Base-by-base conservation (phyloP, 139 green algal species). In the Diplosphaera chodatii region DNA sequence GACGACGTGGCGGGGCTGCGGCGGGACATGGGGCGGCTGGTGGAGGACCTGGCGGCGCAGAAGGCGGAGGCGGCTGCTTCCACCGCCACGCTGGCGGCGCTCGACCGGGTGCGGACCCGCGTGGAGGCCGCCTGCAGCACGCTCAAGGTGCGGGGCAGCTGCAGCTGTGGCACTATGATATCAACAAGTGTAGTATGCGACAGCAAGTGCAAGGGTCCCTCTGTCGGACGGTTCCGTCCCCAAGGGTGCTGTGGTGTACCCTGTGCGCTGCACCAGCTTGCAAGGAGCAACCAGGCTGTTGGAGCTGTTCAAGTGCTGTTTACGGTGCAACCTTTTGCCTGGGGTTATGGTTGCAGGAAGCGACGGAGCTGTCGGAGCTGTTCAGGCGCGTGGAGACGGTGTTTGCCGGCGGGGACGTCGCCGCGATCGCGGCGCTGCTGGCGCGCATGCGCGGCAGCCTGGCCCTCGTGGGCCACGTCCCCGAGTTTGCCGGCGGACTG, bases 211-310 rank as follows among this genome's bases (percentile, higher is more conserved):
- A n/a, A n/a, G n/a, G n/a, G n/a, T n/a, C n/a, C n/a, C n/a, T n/a
- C n/a, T n/a, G n/a, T n/a, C n/a, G n/a, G n/a, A n/a, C n/a, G n/a
- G n/a, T n/a, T n/a, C n/a, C n/a, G 37, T 48, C 37, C 6, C 8
- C 8, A 6, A 10, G 37, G 37, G 10, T 48, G 37, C 6, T 48
- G 37, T 6, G 6, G 37, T 10, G 37, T 6, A 48, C 6, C 10
- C 37, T 48, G 6, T 30, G 23, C 23, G 21, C 21, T 33, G 25
- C 21, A 23, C 34, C 32, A 20, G 32, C 48, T 29, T 37, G 18
- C 40, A 77, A 64, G 91, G 96, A 59, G 91, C 92, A 22, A 84
- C 87, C 1, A 89, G 90, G 29, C 80, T 97, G 41, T 89, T 87
- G 4, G 82, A 90, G 25, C 77, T 95, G 15, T 93, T 94, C 6